Evolutionary conservation across 23 red algal species (phyloP).

Genomic region (Chondrus crispus): DNA sequence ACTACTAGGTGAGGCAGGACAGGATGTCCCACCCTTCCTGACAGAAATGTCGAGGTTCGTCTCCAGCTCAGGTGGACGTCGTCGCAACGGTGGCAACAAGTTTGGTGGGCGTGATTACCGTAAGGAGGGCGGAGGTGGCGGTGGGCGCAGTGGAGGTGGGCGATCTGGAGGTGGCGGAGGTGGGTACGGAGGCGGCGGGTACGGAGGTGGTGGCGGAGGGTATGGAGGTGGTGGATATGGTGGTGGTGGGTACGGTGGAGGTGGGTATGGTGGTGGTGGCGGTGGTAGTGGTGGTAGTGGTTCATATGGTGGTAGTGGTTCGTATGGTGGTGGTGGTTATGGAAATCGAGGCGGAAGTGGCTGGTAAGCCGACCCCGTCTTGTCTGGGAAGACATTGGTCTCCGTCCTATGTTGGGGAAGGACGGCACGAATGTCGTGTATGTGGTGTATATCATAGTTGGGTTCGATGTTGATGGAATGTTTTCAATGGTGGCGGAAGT

Average conservation of each 20-base stretch:
- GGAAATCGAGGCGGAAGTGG: constrained; percentile 5
- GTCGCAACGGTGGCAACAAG: constrained; percentile 58
- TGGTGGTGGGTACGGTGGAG: constrained; percentile 60
- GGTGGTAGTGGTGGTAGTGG: constrained; percentile 6
- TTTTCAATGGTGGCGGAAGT: too few relatives aligned
- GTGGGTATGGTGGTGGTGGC: constrained; percentile 52
- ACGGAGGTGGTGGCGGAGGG: constrained; percentile 36
- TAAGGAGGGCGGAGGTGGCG: constrained; percentile 61
- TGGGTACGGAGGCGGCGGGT: constrained; percentile 47
- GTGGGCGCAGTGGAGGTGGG: constrained; percentile 37
- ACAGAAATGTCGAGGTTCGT: constrained; percentile 68
- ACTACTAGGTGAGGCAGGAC: constrained; percentile 89
- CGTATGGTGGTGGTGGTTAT: constrained; percentile 27
- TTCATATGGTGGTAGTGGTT: not conserved
- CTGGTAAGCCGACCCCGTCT: not conserved
- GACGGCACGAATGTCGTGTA: not conserved
- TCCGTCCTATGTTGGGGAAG: not conserved
- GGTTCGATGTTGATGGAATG: not conserved
- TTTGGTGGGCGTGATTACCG: constrained; percentile 78
- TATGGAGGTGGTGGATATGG: constrained; percentile 59
- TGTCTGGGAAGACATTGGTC: not conserved
- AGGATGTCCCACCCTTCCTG: constrained; percentile 93
- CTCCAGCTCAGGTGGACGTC: constrained; percentile 47
- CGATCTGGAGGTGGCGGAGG: constrained; percentile 20
- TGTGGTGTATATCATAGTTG: not conserved